These are phyloP conservation scores for Fusarium decemcellulare DNA, from an alignment of 2,329 filamentous ascomycete species.

Conservation along the genomic window DNA sequence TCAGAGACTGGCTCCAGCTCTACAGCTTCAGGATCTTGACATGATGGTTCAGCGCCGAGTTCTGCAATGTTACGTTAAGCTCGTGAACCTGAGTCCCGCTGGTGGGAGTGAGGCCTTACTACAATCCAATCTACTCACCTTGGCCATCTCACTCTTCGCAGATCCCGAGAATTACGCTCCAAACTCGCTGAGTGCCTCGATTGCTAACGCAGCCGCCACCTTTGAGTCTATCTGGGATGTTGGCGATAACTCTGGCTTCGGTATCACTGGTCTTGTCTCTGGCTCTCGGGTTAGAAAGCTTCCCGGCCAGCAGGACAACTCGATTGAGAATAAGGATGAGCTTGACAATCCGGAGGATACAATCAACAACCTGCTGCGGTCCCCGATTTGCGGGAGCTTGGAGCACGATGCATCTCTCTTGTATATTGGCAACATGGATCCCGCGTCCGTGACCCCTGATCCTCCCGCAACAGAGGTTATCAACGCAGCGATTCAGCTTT, in stretches of 20 bases:
- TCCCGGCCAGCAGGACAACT: constrained; percentile 75
- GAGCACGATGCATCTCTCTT: constrained; percentile 91
- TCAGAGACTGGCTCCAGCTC: constrained; percentile 84
- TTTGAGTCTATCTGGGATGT: constrained; percentile 98
- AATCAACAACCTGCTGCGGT: constrained; percentile 73
- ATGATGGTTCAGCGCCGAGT: constrained; percentile 95
- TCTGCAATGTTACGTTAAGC: constrained; percentile 92
- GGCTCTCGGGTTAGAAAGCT: constrained; percentile 81
- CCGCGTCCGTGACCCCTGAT: constrained; percentile 70
- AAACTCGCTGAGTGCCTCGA: constrained; percentile 89
- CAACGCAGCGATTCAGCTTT: constrained; percentile 93
- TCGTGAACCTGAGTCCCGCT: constrained; percentile 89
- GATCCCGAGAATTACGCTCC: constrained; percentile 91
- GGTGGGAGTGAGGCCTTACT: constrained; percentile 88
- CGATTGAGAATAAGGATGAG: constrained; percentile 61
- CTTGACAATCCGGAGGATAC: constrained; percentile 73
- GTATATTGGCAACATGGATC: constrained; percentile 70
- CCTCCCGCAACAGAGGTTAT: constrained; percentile 94
- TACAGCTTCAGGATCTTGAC: constrained; percentile 91
- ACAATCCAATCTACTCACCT: constrained; percentile 90
- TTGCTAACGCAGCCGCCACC: constrained; percentile 88
- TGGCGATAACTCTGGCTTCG: constrained; percentile 94
- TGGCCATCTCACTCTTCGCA: constrained; percentile 92
- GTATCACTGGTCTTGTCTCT: constrained; percentile 86
- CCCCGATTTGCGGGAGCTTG: constrained; percentile 84